These are phyloP conservation scores for Xylariaceae sp. DNA, from an alignment of 2,329 filamentous ascomycete species.

Conservation along the genomic window DNA sequence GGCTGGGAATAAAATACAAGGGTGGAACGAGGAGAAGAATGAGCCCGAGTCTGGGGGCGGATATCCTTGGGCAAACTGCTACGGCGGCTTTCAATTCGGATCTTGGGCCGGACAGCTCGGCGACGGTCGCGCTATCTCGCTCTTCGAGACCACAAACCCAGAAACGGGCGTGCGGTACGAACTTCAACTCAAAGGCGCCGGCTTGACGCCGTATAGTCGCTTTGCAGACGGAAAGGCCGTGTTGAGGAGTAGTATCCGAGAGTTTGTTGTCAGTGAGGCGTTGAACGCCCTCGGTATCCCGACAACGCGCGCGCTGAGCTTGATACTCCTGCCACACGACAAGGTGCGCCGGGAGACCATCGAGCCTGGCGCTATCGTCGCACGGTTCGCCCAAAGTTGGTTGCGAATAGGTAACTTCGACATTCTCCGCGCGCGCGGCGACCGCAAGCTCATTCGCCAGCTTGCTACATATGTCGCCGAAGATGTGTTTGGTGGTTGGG, in stretches of 20 bases:
- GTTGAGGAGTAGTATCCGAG: conserved; percentile 83
- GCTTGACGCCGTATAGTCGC: conserved; percentile 87
- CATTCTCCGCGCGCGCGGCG: conserved; percentile 75
- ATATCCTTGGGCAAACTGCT: conserved; percentile 98
- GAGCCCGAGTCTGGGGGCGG: conserved; percentile 75
- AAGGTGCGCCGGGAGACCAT: conserved; percentile 72
- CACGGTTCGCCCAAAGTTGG: conserved; percentile 89
- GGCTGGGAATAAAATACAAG: conserved; percentile 76
- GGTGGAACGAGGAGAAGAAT: conserved; percentile 63
- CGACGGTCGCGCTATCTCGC: conserved; percentile 87
- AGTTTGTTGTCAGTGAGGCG: conserved; percentile 88
- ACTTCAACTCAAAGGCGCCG: conserved; percentile 90
- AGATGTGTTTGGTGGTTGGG: conserved; percentile 84
- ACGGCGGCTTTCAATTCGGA: conserved; percentile 78
- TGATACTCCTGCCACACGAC: conserved; percentile 70
- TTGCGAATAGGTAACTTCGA: conserved; percentile 94
- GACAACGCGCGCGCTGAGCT: conserved; percentile 76
- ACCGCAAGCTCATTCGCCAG: conserved; percentile 67
- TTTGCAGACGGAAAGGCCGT: conserved; percentile 97
- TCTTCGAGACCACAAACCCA: conserved; percentile 85
- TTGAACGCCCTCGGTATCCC: conserved; percentile 83
- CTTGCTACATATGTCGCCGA: conserved; percentile 82
- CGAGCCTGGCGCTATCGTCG: conserved; percentile 89
- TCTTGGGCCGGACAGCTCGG: conserved; percentile 95
- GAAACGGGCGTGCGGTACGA: conserved; percentile 72